Evolutionary conservation across 2,329 filamentous ascomycete genomes (phyloP).

Genomic region (Dactylellina sp.): DNA sequence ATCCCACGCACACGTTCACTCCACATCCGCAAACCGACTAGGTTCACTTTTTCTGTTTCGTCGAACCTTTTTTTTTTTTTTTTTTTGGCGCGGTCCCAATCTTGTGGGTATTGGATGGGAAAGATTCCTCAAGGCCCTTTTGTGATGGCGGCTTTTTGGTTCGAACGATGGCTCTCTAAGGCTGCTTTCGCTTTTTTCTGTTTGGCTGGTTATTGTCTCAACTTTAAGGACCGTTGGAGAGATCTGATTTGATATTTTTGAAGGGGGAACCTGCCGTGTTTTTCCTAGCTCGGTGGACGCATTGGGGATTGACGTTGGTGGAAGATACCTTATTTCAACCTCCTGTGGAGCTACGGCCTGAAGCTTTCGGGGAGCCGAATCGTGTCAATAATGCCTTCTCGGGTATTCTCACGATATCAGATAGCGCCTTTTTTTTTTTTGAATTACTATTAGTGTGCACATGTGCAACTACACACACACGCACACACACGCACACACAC

Average conservation of each 20-base stretch:
- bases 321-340: conserved; percentile 56
- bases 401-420: no score
- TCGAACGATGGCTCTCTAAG: neutral
- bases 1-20: conserved; percentile 1
- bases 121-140: neutral
- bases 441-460: no score
- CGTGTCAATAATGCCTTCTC: no score
- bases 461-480: no score
- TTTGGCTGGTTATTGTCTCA: conserved; percentile 41
- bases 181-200: neutral
- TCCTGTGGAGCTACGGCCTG: conserved; percentile 18
- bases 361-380: no score
- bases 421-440: no score
- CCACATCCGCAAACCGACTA: conserved; percentile 10
- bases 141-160: no score
- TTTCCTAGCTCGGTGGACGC: conserved; percentile 31
- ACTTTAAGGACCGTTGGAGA: conserved; percentile 19
- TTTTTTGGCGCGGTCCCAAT: conserved; percentile 29
- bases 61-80: no score
- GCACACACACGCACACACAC: no score
- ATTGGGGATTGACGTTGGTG: conserved; percentile 32
- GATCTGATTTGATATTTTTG: conserved; percentile 41
- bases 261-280: conserved; percentile 12
- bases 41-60: neutral
- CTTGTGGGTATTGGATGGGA: conserved; percentile 51